Conservation (phyloP, 2,329 filamentous ascomycete genomes). For the Cercospora sp. region DNA sequence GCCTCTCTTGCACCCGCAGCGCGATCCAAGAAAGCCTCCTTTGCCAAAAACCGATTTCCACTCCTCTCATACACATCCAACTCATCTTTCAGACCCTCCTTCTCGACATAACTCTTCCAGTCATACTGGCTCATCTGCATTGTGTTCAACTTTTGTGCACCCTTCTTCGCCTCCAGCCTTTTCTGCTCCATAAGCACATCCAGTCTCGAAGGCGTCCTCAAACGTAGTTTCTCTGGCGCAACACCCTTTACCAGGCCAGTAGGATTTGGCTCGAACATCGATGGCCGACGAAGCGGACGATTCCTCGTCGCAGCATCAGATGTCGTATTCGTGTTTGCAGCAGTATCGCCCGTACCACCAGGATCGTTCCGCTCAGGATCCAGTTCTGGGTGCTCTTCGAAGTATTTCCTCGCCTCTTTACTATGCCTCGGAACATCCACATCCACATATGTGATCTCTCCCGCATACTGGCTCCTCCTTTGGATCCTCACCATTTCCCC, state of each 20-base stretch:
- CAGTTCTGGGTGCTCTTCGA: constrained; percentile 45
- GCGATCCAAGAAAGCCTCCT: constrained; percentile 63
- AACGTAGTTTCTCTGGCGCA: constrained; percentile 46
- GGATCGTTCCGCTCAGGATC: constrained; percentile 22
- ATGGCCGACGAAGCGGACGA: constrained; percentile 49
- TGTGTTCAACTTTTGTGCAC: constrained; percentile 62
- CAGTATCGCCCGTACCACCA: constrained; percentile 24
- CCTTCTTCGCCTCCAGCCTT: constrained; percentile 38
- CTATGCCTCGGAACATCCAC: constrained; percentile 55
- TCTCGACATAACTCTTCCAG: constrained; percentile 64
- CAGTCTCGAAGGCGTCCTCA: constrained; percentile 34
- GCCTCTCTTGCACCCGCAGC: constrained; percentile 59
- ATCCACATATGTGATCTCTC: constrained; percentile 55
- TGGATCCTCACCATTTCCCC: constrained; percentile 56
- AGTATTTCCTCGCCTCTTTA: constrained; percentile 56
- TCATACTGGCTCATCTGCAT: constrained; percentile 66
- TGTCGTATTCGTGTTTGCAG: constrained; percentile 22
- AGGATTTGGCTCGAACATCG: constrained; percentile 54
- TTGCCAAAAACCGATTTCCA: constrained; percentile 61
- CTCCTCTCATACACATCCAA: constrained; percentile 62
- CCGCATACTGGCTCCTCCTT: constrained; percentile 59
- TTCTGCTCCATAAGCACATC: constrained; percentile 38
- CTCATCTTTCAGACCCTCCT: constrained; percentile 61
- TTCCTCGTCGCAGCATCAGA: constrained; percentile 35
- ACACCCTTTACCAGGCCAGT: constrained; percentile 49